A percentile compares a stretch with the other conserved stretches of the same genome.
Conservation (phyloP, 768 basidiomycete species). For the Auriscalpium microsporum region DNA sequence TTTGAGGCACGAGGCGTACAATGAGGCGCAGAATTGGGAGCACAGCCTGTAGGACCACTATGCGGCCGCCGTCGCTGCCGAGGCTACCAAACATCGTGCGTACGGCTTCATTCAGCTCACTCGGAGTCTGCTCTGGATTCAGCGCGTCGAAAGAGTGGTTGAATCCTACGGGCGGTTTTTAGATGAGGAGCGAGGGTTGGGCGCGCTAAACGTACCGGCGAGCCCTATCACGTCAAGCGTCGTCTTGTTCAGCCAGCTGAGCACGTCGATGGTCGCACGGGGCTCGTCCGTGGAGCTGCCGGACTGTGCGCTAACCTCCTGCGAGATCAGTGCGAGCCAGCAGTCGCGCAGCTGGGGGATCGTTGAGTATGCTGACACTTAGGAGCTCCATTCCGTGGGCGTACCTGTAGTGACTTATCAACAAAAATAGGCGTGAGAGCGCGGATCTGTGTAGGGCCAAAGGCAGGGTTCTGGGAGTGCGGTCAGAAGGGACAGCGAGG, state of each 20-base stretch:
- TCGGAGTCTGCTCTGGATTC: no score
- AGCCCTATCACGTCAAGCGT: conserved; percentile 21
- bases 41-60: conserved; percentile 23
- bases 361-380: background rate
- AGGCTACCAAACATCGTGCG: conserved; percentile 21
- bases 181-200: background rate
- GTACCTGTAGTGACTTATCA: background rate
- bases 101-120: conserved; percentile 27
- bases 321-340: conserved; percentile 13
- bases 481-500: background rate
- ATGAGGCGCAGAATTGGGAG: conserved; percentile 32
- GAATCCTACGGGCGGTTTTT: conserved; percentile 24
- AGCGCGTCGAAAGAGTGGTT: conserved; percentile 29
- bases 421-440: conserved; percentile 1
- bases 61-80: background rate
- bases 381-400: background rate
- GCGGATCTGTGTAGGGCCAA: conserved; percentile 1
- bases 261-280: conserved; percentile 5
- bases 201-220: conserved; percentile 6
- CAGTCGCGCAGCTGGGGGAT: conserved; percentile 21
- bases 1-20: conserved; percentile 19
- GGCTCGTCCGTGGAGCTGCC: background rate
- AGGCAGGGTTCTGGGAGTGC: conserved; percentile 6
- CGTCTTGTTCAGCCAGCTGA: conserved; percentile 14
- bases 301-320: conserved; percentile 1